Conservation (phyloP, 257 asterid genomes). For the Solanum corneliomulleri region DNA sequence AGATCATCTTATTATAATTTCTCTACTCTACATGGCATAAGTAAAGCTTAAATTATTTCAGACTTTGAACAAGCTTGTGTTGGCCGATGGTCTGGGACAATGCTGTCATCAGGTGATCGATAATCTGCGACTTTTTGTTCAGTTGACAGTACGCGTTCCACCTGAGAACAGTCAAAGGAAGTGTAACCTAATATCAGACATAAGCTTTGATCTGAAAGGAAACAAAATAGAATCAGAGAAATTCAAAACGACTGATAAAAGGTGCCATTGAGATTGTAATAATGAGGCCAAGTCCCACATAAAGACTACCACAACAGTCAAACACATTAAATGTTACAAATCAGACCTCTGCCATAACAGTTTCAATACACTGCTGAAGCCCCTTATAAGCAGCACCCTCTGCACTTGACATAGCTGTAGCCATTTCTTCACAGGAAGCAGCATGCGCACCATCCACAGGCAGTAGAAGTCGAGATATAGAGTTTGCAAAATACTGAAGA, state of each 20-base stretch:
- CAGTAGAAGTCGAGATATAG: constrained; percentile 83
- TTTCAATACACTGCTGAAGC: constrained; percentile 93
- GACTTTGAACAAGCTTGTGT: constrained; percentile 93
- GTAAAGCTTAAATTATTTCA: not conserved
- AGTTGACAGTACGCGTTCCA: constrained; percentile 84
- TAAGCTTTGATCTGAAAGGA: not conserved
- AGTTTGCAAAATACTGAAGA: constrained; percentile 83
- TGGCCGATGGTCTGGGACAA: constrained; percentile 93
- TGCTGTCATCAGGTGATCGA: constrained; percentile 87
- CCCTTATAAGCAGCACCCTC: constrained; percentile 98
- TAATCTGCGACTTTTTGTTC: constrained; percentile 91
- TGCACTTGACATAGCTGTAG: constrained; percentile 90
- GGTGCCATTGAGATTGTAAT: not conserved
- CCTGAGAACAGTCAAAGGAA: constrained; percentile 34
- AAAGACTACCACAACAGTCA: not conserved
- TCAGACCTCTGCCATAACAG: constrained; percentile 95
- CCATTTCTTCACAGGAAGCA: constrained; percentile 97
- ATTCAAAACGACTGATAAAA: not conserved
- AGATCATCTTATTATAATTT: not conserved
- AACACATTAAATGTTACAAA: not conserved
- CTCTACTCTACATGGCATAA: not conserved
- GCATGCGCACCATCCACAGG: constrained; percentile 99
- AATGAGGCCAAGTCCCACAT: not conserved
- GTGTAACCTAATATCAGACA: not conserved
- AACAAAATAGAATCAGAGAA: not conserved